Base-by-base conservation (phyloP, 805 yeast species). In the Pichia paraexigua region DNA sequence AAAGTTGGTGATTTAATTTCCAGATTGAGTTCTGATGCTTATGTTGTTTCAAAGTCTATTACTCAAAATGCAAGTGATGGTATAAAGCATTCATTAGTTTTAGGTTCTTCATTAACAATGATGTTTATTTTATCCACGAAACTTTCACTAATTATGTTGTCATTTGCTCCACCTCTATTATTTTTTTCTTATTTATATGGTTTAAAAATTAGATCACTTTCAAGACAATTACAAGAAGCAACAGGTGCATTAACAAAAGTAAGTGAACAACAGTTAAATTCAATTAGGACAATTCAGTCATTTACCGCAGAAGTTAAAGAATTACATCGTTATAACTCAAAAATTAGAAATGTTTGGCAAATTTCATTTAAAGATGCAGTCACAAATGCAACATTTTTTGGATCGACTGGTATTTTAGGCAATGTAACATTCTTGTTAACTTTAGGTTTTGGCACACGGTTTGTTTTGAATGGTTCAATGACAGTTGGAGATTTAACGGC, bases 61-160 rank as follows among this genome's bases (percentile, higher is more conserved):
- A 88, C 97, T 41, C 91, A 86, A 58, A 91, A 92, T 65, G 76
- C 92, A 41, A 85, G 95, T 30, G 98, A 91, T 65, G 98, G 98
- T 41, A 79, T 90, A 35, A 75, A 96, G 50, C 86, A 96, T 9
- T 63, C 84, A 1, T 78, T 91, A 15, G 82, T 88, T 53, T 96
- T 96, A 2, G 74, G 76, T 32, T 88, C 88, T 24, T 96, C 97
- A 1, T 73, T 91, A 45, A 79, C 88, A 2, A 89, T 91, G 97
- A 92, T 91, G 98, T 77, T 87, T 61, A 77, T 80, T 59, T 86
- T 91, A 2, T 84, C 94, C 30, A 75, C 88, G 72, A 82, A 89
- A 60, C 72, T 91, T 54, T 87, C 97, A 0, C 72, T 83, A 11
- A 80, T 87, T 45, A 84, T 92, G 80, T 71, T 87, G 58, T 68